Percentiles rank a stretch among this genome's conserved stretches.
phyloP scores from a whole-genome alignment of 805 yeast genomes.

The Metschnikowia shivogae region DNA sequence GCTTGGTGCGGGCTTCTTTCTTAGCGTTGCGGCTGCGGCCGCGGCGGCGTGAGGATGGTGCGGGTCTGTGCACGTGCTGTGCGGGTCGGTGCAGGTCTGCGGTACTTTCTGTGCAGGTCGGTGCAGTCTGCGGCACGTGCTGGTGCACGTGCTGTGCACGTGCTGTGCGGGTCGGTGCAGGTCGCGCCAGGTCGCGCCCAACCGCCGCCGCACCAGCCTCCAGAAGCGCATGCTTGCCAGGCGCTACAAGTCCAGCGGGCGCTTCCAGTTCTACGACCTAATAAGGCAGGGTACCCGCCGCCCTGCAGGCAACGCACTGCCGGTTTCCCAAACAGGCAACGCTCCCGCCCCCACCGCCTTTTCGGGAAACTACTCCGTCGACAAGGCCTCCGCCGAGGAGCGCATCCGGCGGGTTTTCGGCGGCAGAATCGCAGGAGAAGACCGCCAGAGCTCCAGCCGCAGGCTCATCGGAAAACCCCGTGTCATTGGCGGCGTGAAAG shows the following conservation, averaged over 20 bases:
- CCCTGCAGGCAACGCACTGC: conserved; percentile 21
- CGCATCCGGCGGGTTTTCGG: conserved; percentile 52
- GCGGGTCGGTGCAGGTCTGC: no score
- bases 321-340: background rate
- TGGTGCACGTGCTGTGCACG: no score
- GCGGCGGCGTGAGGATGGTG: no score
- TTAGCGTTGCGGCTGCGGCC: conserved; percentile 53
- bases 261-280: conserved; percentile 35
- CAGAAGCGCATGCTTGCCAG: background rate
- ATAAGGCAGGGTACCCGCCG: conserved; percentile 30
- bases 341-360: background rate
- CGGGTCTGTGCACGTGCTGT: no score
- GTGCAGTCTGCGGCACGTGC: no score
- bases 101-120: no score
- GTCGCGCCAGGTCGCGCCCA: no score
- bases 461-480: conserved; percentile 33
- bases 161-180: no score
- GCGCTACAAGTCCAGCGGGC: background rate
- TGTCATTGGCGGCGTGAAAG: conserved; percentile 56
- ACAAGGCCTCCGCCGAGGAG: conserved; percentile 36
- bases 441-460: conserved; percentile 38
- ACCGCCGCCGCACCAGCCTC: no score
- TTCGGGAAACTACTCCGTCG: conserved; percentile 3
- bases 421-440: conserved; percentile 51
- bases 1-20: conserved; percentile 35